Evolutionary conservation across 1,139 yeast genomes (phyloP).

Genomic region (Maudiozyma humilis): DNA sequence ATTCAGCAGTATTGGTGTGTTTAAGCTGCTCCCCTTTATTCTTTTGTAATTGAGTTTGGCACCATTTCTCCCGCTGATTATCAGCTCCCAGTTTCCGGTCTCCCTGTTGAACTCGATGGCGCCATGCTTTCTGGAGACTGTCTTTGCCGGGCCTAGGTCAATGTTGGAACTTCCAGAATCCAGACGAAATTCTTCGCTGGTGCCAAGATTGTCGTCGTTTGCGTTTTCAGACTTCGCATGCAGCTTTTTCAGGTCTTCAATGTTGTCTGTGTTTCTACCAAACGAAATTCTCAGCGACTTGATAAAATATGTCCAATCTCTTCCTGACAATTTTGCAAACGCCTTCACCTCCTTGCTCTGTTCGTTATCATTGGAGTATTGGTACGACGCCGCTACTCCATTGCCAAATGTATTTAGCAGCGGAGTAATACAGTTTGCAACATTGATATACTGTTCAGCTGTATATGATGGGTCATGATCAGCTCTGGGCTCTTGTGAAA

Average conservation of each 20-base stretch:
- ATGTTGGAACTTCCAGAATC: constrained; percentile 46
- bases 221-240: not conserved
- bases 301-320: constrained; percentile 85
- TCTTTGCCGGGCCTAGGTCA: constrained; percentile 92
- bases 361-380: constrained; percentile 57
- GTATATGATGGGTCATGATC: constrained; percentile 6
- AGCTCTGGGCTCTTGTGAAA: not conserved
- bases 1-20: constrained; percentile 6
- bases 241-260: not conserved
- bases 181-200: not conserved
- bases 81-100: constrained; percentile 73
- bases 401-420: constrained; percentile 37
- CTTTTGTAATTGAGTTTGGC: constrained; percentile 72
- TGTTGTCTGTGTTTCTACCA: constrained; percentile 68
- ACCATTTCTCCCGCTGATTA: constrained; percentile 80
- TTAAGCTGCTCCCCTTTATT: constrained; percentile 39
- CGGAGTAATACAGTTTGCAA: constrained; percentile 39
- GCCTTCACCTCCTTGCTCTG: constrained; percentile 81
- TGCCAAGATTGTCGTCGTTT: not conserved
- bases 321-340: constrained; percentile 85
- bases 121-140: constrained; percentile 85
- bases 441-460: constrained; percentile 24
- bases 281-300: constrained; percentile 62
- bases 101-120: constrained; percentile 65
- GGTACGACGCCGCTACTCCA: constrained; percentile 37